These are phyloP conservation scores for Lichtheimia ornata DNA, from an alignment of 371 early-diverging fungal species.

Conservation along the genomic window DNA sequence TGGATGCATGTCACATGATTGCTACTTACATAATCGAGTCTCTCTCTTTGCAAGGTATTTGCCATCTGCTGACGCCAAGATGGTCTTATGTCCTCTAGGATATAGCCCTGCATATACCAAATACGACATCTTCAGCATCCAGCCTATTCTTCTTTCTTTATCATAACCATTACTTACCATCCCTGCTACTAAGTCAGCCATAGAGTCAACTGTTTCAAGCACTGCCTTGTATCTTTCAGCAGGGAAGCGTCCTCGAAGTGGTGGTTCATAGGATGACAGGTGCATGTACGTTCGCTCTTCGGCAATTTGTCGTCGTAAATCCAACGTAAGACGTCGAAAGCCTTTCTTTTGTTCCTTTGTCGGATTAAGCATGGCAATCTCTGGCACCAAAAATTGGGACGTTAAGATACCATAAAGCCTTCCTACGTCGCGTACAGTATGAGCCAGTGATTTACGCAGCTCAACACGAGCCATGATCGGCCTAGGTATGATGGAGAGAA, in stretches of 20 bases:
- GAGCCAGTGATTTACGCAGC: slow-evolving; percentile 39
- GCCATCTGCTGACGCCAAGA: slow-evolving; percentile 18
- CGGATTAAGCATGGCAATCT: not conserved
- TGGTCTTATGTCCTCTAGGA: not conserved
- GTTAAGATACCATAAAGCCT: slow-evolving; percentile 36
- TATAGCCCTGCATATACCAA: slow-evolving; percentile 14
- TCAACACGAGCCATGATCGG: slow-evolving; percentile 44
- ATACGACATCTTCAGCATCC: not conserved
- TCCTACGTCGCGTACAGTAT: slow-evolving; percentile 43
- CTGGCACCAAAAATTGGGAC: slow-evolving; percentile 9
- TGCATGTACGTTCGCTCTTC: slow-evolving; percentile 31
- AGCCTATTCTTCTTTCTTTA: too few species aligned
- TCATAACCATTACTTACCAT: slow-evolving; percentile 30
- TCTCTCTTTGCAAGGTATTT: slow-evolving; percentile 25
- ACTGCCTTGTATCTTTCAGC: slow-evolving; percentile 25
- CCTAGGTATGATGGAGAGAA: slow-evolving; percentile 38
- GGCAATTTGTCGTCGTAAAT: slow-evolving; percentile 39
- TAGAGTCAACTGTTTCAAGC: slow-evolving; percentile 40
- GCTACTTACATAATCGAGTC: slow-evolving; percentile 41
- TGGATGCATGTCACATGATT: too few species aligned
- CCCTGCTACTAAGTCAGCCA: slow-evolving; percentile 37
- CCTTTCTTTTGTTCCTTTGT: slow-evolving; percentile 22
- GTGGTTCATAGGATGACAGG: slow-evolving; percentile 40
- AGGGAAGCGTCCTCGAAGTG: slow-evolving; percentile 42
- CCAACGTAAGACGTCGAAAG: slow-evolving; percentile 30